Base-by-base conservation (phyloP, 164 flowering plant genomes). In the Stephania cephalantha region DNA sequence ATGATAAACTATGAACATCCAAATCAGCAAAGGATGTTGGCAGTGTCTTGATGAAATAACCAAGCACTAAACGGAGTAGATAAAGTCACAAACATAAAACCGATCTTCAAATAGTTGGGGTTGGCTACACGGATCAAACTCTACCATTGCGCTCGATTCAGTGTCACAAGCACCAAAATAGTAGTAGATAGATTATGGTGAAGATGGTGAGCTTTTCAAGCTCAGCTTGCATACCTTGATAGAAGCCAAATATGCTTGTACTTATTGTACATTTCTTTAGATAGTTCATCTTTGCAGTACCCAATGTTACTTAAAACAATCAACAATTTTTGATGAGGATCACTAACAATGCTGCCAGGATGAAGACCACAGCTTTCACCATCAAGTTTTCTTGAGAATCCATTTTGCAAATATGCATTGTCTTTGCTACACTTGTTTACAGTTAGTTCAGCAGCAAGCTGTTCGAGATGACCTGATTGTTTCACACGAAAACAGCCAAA, bases 281-380 rank as follows among this genome's bases (percentile, higher is more conserved):
- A 85, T 81, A 96, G 91, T 78, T 96, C 97, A 73, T 96, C 97
- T 84, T 91, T 96, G 88, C 98, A 96, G 79, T 88, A 96, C 63
- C 98, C 99, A 71, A 96, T 88, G 79, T 96, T 96, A 80, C 99
- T 96, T 82, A 96, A 82, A 48, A 92, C 91, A 71, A 96, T 88
- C 79, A 96, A 78, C 80, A 92, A 77, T 77, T 79, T 86, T 81
- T 88, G 88, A 83, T 94, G 93, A 48, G 95, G 89, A 84, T 88
- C 91, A 74, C 44, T 25, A 35, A 82, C 79, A 80, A 85, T 83
- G 82, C 87, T 86, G 79, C 88, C 95, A 68, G 90, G 87, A 63
- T 82, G 81, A 81, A 90, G 83, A 78, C 87, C 83, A 52, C 70
- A 77, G 61, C 80, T 70, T 64, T 78, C 88, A 29, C 85, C 90